Evolutionary conservation across 1,139 yeast genomes (phyloP), one percentile per base, ranked within the genome.

Genomic region (Diutina mesorugosa): DNA sequence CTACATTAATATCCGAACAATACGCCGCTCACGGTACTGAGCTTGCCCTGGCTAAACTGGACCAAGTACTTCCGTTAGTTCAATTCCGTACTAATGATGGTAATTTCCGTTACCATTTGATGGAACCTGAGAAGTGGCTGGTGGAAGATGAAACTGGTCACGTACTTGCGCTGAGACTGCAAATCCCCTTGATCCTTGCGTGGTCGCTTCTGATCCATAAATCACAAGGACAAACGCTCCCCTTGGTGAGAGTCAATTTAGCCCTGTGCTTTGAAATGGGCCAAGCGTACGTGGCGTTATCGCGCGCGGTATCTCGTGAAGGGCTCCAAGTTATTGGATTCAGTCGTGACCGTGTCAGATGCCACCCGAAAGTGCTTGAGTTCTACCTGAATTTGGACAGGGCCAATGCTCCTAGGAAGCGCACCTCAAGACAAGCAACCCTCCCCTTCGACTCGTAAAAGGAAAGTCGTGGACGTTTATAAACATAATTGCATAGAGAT

Each of bases 141-240:
- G 28, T 32, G 41, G 53, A 50, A 12, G 53, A 50, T 16, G 53
- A 50, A 50, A n/a, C 9, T 5, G 53, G 41, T 14, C 10, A 10
- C 4, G 35, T 32, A 14, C 18, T 30, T 12, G 45, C 45, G 12
- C 53, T 30, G 28, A 50, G 53, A 50, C 45, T 30, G 0, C 97
- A 90, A 65, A 66, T 93, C 2, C 99, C 99, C 0, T 71, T 93
- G 56, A 85, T 90, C 63, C 72, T 91, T 18, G 96, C 99, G 0
- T 93, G 98, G 97, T 91, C 99, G 0, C 71, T 93, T 51, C 90
- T 97, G 0, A 91, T 93, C 55, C 99, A 93, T 67, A 93, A 93
- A 69, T 85, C 97, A 0, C 99, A 93, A 67, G 99, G 99, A 2
- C 99, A 95, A 67, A 91, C 99, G 0, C 72, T 93, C 55, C 86